Evolutionary conservation across 2,329 filamentous ascomycete genomes (phyloP).

Genomic region (Metarhizium sp.): DNA sequence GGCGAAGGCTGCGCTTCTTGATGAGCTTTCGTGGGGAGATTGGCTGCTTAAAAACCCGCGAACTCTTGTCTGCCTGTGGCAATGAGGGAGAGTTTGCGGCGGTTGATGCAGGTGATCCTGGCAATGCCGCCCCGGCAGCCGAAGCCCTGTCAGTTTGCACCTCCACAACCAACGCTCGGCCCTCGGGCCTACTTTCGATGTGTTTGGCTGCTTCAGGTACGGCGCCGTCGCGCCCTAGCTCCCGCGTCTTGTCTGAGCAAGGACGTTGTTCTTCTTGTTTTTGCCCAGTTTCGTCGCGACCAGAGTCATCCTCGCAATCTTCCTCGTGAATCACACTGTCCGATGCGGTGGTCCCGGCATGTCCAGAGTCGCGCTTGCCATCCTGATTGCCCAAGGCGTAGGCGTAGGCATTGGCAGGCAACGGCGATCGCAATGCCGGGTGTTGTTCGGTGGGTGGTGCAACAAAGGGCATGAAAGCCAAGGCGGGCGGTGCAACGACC

Average conservation of each 20-base stretch:
- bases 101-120: neutral
- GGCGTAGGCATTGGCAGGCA: constrained; percentile 4
- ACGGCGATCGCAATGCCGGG: constrained; percentile 34
- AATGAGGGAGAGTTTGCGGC: neutral
- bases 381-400: constrained; percentile 23
- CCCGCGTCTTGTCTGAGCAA: neutral
- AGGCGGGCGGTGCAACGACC: constrained; percentile 18
- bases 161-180: constrained; percentile 7
- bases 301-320: constrained; percentile 27
- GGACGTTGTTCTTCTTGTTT: neutral
- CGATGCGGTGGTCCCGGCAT: constrained; percentile 31
- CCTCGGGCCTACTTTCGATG: constrained; percentile 5
- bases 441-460: constrained; percentile 42
- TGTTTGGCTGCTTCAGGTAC: constrained; percentile 6
- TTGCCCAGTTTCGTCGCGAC: constrained; percentile 7
- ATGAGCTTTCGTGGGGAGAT: constrained; percentile 12
- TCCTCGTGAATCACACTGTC: constrained; percentile 29
- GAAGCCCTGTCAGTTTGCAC: constrained; percentile 2
- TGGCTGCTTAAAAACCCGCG: neutral
- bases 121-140: constrained; percentile 11
- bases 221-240: neutral
- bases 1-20: constrained; percentile 19
- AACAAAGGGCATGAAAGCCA: constrained; percentile 19
- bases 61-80: neutral
- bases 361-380: constrained; percentile 47